Evolutionary conservation across 306 rosid species (phyloP).

Genomic region (Rosa chinensis): DNA sequence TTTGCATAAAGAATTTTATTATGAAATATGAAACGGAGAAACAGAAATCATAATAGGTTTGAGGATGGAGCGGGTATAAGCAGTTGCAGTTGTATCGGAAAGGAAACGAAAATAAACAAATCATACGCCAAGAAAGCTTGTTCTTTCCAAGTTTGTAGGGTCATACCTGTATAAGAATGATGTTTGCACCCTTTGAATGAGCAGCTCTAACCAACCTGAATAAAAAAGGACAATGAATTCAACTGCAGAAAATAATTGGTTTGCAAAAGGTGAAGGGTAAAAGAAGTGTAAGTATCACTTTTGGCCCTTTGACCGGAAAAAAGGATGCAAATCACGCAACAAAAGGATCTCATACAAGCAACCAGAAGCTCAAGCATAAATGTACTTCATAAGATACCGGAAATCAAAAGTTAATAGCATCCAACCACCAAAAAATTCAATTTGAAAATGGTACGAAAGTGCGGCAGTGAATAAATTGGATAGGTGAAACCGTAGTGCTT

Average conservation of each 20-base stretch:
- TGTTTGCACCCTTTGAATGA: constrained; percentile 78
- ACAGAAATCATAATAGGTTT: not conserved
- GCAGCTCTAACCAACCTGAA: constrained; percentile 89
- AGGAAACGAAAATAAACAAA: not conserved
- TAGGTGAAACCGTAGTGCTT: not conserved
- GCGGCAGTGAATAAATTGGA: not conserved
- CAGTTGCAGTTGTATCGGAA: not conserved
- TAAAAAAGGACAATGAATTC: not conserved
- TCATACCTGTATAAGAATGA: constrained; percentile 84
- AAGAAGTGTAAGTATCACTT: not conserved
- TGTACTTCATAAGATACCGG: not conserved
- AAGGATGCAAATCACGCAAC: not conserved
- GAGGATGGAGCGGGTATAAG: not conserved
- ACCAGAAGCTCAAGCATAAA: not conserved
- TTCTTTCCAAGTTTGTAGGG: not conserved
- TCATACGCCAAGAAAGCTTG: no score
- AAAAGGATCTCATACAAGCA: not conserved
- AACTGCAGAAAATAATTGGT: not conserved
- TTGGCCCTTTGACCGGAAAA: not conserved
- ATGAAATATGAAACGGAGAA: not conserved
- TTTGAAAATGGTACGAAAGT: no score
- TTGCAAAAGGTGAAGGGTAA: not conserved
- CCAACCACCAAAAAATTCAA: not conserved
- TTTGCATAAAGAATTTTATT: not conserved
- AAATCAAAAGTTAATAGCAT: not conserved